Conservation (phyloP, 495 filamentous ascomycete species). For the Aspergillus mulundensis region DNA sequence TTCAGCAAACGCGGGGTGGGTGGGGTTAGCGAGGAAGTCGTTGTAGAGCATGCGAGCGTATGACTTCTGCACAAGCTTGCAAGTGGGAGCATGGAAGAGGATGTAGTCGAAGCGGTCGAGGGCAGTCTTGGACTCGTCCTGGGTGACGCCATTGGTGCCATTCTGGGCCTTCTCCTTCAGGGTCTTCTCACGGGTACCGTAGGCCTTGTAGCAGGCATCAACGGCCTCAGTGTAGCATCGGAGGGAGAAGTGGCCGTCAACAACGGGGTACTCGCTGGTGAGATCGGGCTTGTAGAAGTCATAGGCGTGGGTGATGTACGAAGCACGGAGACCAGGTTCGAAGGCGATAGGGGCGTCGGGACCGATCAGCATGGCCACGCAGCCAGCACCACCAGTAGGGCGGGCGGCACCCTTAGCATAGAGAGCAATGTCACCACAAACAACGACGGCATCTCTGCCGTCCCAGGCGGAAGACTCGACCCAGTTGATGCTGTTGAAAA, state of each 20-base stretch:
- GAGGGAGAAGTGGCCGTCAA: conserved; percentile 94
- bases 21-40: conserved; percentile 80
- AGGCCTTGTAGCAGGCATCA: conserved; percentile 93
- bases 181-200: conserved; percentile 75
- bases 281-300: conserved; percentile 99
- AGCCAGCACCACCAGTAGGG: conserved; percentile 93
- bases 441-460: conserved; percentile 87
- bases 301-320: conserved; percentile 92
- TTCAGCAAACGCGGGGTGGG: conserved; percentile 73
- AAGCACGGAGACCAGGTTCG: conserved; percentile 87
- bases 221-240: conserved; percentile 95
- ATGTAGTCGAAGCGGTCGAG: conserved; percentile 96
- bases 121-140: conserved; percentile 55
- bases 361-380: conserved; percentile 90
- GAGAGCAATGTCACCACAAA: conserved; percentile 95
- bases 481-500: conserved; percentile 98
- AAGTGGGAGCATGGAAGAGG: conserved; percentile 92
- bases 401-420: conserved; percentile 95
- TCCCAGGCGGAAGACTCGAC: conserved; percentile 98
- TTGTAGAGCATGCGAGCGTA: conserved; percentile 96
- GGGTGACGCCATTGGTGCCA: conserved; percentile 54
- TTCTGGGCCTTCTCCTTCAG: conserved; percentile 59
- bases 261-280: conserved; percentile 94
- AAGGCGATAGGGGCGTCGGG: conserved; percentile 88
- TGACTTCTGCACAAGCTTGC: conserved; percentile 95